Evolutionary conservation across 768 basidiomycete species (phyloP).

Genomic region (Tephrocybe sp.): DNA sequence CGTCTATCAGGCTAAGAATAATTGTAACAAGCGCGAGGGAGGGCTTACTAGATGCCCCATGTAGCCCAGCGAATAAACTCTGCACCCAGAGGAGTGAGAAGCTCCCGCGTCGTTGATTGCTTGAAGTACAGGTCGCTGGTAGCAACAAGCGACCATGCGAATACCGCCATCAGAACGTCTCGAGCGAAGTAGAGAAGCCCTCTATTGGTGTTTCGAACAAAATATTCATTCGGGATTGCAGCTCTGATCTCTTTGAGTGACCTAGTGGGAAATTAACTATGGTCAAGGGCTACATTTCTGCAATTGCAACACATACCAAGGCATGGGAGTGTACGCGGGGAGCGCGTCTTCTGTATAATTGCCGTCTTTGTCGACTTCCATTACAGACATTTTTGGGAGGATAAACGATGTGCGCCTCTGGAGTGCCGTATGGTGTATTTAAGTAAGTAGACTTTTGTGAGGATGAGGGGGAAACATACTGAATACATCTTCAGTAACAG

Average conservation of each 20-base stretch:
- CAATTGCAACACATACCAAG: too few relatives aligned
- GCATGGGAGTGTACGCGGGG: too few relatives aligned
- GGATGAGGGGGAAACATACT: too few relatives aligned
- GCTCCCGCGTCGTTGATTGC: slow-evolving; percentile 15
- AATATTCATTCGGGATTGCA: slow-evolving; percentile 48
- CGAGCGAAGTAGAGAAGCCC: slow-evolving; percentile 44
- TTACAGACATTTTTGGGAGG: too few relatives aligned
- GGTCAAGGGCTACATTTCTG: too few relatives aligned
- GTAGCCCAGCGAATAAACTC: slow-evolving; percentile 39
- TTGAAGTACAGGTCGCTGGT: slow-evolving; percentile 44
- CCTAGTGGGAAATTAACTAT: too few relatives aligned
- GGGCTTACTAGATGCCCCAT: slow-evolving; percentile 48
- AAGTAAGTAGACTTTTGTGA: too few relatives aligned
- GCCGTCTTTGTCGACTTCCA: too few relatives aligned
- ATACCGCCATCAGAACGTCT: slow-evolving; percentile 43
- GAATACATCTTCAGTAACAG: too few relatives aligned
- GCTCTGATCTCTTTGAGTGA: too few relatives aligned
- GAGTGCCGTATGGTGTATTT: too few relatives aligned
- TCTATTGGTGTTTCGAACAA: slow-evolving; percentile 38
- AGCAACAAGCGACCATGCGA: slow-evolving; percentile 42
- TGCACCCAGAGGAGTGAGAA: slow-evolving; percentile 34
- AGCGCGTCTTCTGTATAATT: slow-evolving; percentile 38
- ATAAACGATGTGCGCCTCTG: too few relatives aligned
- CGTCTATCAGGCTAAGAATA: background rate
- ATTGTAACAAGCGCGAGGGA: background rate